Conservation (phyloP, 108 stramenopile species). For the Mediolabrus comicus region DNA sequence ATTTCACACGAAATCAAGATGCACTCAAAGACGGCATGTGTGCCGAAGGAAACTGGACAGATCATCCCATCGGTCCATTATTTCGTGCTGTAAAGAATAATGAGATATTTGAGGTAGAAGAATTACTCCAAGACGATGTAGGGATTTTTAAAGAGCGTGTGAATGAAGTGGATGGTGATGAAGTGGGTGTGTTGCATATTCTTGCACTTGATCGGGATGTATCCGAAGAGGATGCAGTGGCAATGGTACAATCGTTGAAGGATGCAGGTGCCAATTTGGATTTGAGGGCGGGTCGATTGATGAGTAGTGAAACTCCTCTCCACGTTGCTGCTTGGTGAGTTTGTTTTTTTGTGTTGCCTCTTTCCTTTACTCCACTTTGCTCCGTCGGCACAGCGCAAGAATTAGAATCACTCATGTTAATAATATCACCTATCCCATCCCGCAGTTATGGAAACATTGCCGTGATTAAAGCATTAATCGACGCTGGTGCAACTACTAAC, state of each 20-base stretch:
- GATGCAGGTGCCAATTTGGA: not conserved
- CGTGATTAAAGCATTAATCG: not conserved
- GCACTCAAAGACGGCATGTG: no score
- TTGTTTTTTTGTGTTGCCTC: no score
- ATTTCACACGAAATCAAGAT: no score
- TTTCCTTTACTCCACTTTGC: no score
- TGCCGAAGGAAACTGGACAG: not conserved
- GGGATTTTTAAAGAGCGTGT: not conserved
- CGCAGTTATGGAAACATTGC: not conserved
- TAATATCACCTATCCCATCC: no score
- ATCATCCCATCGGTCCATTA: not conserved
- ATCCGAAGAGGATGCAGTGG: not conserved
- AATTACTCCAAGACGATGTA: not conserved
- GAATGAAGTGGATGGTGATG: constrained; percentile 3
- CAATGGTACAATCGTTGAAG: not conserved
- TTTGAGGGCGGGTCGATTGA: not conserved
- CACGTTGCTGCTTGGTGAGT: constrained; percentile 1
- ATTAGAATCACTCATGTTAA: no score
- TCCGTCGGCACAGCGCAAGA: no score
- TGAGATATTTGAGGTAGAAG: not conserved
- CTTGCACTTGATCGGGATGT: not conserved
- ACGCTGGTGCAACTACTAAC: not conserved
- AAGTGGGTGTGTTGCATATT: not conserved
- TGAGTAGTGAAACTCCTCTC: not conserved
- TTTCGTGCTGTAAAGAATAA: not conserved